Conservation (phyloP, 371 early-diverging fungal species). For the Mortierella sp. region DNA sequence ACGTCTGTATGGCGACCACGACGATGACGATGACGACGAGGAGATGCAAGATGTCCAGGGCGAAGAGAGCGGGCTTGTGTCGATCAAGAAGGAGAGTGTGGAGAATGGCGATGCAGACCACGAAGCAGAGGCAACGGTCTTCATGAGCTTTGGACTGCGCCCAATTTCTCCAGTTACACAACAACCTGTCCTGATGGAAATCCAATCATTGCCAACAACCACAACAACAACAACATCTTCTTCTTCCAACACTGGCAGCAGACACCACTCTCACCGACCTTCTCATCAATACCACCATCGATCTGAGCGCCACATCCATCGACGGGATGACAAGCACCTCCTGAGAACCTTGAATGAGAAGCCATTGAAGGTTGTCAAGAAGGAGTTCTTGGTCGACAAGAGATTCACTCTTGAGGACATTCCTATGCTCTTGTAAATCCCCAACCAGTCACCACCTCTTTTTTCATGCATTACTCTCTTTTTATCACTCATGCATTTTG, state of each 20-base stretch:
- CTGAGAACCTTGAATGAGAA: conserved; percentile 11
- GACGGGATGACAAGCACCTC: background rate
- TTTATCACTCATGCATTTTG: conserved; percentile 1
- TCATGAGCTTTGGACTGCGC: conserved; percentile 16
- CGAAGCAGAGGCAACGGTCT: conserved; percentile 23
- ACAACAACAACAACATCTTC: conserved; percentile 3
- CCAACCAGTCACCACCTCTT: no score
- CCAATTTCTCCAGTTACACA: no score
- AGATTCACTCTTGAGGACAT: conserved; percentile 47
- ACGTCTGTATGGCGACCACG: conserved; percentile 31
- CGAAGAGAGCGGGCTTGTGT: conserved; percentile 4
- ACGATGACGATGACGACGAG: conserved; percentile 14
- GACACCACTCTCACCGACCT: conserved; percentile 1
- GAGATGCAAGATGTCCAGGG: background rate
- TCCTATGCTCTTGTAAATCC: conserved; percentile 29
- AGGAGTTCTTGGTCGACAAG: conserved; percentile 37
- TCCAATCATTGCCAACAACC: conserved; percentile 8
- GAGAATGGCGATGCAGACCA: conserved; percentile 39
- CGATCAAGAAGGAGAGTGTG: conserved; percentile 24
- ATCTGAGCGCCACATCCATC: background rate
- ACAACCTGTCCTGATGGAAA: conserved; percentile 5
- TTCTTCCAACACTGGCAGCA: conserved; percentile 4
- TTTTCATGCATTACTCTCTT: background rate
- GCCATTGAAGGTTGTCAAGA: conserved; percentile 20
- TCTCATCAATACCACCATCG: conserved; percentile 1